Evolutionary conservation across 202 grass and related monocot species (phyloP).

Genomic region (Eragrostis tef): DNA sequence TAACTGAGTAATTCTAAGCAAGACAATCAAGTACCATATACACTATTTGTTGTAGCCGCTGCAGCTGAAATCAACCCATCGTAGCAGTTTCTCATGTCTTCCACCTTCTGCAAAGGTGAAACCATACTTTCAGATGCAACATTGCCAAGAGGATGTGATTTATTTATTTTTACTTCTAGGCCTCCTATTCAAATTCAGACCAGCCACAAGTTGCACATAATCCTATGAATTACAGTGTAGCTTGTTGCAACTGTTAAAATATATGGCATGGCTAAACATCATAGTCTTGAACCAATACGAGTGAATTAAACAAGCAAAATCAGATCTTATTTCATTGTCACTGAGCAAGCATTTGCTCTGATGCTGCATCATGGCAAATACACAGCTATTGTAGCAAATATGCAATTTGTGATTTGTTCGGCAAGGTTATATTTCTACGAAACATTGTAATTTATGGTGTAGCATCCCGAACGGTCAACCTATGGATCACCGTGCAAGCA

Average conservation of each 20-base stretch:
- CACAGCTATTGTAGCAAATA: background rate
- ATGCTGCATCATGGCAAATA: constrained; percentile 7
- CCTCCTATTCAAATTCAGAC: background rate
- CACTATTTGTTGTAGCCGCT: constrained; percentile 78
- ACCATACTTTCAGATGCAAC: constrained; percentile 26
- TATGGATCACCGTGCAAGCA: background rate
- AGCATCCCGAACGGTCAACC: background rate
- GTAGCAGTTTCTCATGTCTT: constrained; percentile 79
- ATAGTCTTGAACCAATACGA: background rate
- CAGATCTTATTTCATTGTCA: background rate
- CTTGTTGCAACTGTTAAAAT: background rate
- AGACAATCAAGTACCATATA: constrained; percentile 71
- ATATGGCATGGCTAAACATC: constrained; percentile 1
- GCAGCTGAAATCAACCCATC: constrained; percentile 86
- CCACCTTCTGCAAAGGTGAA: constrained; percentile 71
- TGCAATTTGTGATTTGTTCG: background rate
- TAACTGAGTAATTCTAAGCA: constrained; percentile 22
- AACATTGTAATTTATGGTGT: background rate
- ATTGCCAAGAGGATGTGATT: background rate
- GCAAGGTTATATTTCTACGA: background rate
- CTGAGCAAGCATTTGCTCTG: background rate
- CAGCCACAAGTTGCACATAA: background rate
- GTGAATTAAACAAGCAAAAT: background rate
- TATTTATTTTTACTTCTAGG: background rate
- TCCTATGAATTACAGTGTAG: background rate